Percentiles rank a stretch among this genome's conserved stretches.
phyloP scores from a whole-genome alignment of 495 filamentous ascomycete species.

The Lophiostoma macrostomum region DNA sequence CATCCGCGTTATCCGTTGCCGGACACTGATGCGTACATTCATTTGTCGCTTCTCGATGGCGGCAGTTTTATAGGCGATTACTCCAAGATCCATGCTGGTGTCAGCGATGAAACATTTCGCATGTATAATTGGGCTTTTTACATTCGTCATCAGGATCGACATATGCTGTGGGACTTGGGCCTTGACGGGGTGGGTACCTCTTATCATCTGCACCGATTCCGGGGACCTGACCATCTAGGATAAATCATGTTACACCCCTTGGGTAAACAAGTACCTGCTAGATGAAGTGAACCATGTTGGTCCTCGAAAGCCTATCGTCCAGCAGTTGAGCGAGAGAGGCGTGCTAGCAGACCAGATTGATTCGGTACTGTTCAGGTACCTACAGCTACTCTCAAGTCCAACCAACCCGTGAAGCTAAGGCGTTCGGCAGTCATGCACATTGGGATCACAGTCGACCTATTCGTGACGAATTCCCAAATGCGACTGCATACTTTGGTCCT shows the following conservation, averaged over 20 bases:
- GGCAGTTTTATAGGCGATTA: slow-evolving; percentile 28
- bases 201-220: not conserved
- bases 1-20: slow-evolving; percentile 10
- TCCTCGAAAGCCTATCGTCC: slow-evolving; percentile 16
- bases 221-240: slow-evolving; percentile 12
- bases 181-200: slow-evolving; percentile 21
- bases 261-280: slow-evolving; percentile 28
- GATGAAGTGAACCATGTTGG: slow-evolving; percentile 27
- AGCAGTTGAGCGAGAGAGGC: slow-evolving; percentile 22
- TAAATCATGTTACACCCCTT: slow-evolving; percentile 27
- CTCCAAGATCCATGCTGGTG: slow-evolving; percentile 20
- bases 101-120: slow-evolving; percentile 15
- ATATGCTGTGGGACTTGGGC: slow-evolving; percentile 30
- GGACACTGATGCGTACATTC: slow-evolving; percentile 19
- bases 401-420: not conserved
- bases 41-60: slow-evolving; percentile 27
- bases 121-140: slow-evolving; percentile 33
- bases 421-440: slow-evolving; percentile 22
- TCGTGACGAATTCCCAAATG: slow-evolving; percentile 27
- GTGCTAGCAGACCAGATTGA: slow-evolving; percentile 15
- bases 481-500: slow-evolving; percentile 25
- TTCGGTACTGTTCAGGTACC: slow-evolving; percentile 28
- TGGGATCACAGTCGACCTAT: slow-evolving; percentile 33
- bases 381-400: not conserved
- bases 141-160: slow-evolving; percentile 24